A percentile compares a stretch with the other conserved stretches of the same genome.
Evolutionary conservation across 495 filamentous ascomycete species (phyloP).

Genomic region (Parmelia sp.): DNA sequence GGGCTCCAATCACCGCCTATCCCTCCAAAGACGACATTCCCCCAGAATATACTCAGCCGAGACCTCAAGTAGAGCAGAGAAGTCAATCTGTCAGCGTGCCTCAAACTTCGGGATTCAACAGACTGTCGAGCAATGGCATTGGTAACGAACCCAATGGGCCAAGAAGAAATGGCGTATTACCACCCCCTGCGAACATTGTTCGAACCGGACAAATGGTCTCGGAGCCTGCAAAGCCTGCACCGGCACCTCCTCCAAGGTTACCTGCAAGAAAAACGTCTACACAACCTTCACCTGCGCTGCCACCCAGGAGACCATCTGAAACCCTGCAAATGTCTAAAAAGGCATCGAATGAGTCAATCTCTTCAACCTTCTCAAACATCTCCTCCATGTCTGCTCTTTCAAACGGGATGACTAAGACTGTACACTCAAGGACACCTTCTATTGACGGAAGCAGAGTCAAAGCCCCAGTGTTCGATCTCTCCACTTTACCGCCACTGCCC

Average conservation of each 20-base stretch:
- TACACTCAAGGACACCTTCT: conserved; percentile 34
- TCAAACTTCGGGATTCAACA: conserved; percentile 36
- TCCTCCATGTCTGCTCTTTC: conserved; percentile 32
- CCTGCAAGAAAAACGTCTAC: conserved; percentile 38
- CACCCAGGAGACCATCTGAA: conserved; percentile 37
- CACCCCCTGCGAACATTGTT: conserved; percentile 30
- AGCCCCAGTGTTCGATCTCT: conserved; percentile 41
- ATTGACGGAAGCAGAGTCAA: conserved; percentile 35
- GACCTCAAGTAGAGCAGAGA: conserved; percentile 32
- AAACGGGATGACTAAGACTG: conserved; percentile 31
- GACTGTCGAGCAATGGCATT: conserved; percentile 30
- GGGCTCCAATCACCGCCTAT: conserved; percentile 32
- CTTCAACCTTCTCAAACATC: conserved; percentile 31
- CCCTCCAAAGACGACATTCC: conserved; percentile 31
- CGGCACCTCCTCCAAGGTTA: conserved; percentile 45
- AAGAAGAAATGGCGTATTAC: conserved; percentile 28
- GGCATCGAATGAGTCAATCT: conserved; percentile 29
- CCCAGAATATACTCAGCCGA: conserved; percentile 2
- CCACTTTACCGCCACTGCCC: conserved; percentile 41
- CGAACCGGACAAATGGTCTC: conserved; percentile 26
- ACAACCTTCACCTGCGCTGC: conserved; percentile 40
- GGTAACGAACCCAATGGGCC: conserved; percentile 42
- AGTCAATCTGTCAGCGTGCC: conserved; percentile 45
- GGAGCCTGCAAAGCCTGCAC: conserved; percentile 34
- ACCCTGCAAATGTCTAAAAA: conserved; percentile 33